Percentiles rank a stretch among this genome's conserved stretches.
phyloP scores from a whole-genome alignment of 75 land plant species.

The Adiantum capillusveneris region DNA sequence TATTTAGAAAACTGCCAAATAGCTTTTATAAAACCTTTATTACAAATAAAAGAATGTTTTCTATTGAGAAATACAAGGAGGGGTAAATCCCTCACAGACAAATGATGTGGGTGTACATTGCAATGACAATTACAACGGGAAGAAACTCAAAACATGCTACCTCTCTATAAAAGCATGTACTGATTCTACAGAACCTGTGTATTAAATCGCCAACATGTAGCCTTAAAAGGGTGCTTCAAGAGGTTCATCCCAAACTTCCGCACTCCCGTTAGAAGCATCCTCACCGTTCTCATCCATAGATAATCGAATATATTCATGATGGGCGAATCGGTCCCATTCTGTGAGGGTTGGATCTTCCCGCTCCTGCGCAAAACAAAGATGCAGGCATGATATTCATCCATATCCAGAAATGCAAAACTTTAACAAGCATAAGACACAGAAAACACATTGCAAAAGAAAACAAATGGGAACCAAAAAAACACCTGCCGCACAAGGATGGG shows the following conservation, averaged over 20 bases:
- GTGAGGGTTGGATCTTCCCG: conserved; percentile 89
- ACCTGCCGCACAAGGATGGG: conserved; percentile 98
- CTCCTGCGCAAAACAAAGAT: conserved; percentile 46
- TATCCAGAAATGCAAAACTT: neutral
- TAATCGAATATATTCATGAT: conserved; percentile 85
- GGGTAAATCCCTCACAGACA: no score
- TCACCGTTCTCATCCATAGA: conserved; percentile 99
- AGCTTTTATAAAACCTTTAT: no score
- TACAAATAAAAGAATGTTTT: no score
- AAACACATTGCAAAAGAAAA: neutral
- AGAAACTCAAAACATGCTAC: no score
- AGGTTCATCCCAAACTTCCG: conserved; percentile 95
- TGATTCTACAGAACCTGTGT: no score
- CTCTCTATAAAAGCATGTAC: no score
- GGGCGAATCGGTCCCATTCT: conserved; percentile 98
- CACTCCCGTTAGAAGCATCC: conserved; percentile 96
- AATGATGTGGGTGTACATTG: no score
- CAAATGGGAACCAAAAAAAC: no score
- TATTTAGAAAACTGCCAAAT: no score
- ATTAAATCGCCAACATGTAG: no score
- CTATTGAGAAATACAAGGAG: no score
- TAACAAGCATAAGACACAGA: neutral
- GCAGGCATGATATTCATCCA: conserved; percentile 2
- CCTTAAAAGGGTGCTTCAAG: conserved; percentile 84
- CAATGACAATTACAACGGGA: no score